Base-by-base conservation (phyloP, 2,329 filamentous ascomycete species). In the Aspergillus ruber region DNA sequence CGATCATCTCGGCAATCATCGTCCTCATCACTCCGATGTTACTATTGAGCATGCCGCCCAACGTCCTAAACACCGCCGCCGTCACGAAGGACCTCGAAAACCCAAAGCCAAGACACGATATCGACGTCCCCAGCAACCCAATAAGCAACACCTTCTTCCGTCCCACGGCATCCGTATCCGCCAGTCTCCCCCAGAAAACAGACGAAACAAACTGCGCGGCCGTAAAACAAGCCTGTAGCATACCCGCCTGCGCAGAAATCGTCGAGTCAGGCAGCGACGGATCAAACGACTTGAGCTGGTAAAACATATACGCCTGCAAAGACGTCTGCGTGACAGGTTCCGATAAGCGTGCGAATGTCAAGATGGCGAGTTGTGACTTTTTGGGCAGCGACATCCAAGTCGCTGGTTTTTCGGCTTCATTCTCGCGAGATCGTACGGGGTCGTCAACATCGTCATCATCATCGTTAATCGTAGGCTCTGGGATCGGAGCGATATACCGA, bases 301-400 rank as follows among this genome's bases (percentile, higher is more conserved):
- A 94, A 69, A 88, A 94, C 74, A 94, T 83, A 67, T 94, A 94
- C 1, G 86, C 80, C 67, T 86, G 79, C 7, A 90, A 67, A 10
- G 83, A 88, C 1, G 86, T 90, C 61, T 93, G 86, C 0, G 88
- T 86, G 32, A 95, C 72, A 3, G 89, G 89, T 63, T 95, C 90
- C 9, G 86, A 88, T 18, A 95, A 73, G 23, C 90, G 82, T 7
- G 88, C 85, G 40, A 94, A 71, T 0, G 85, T 89, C 43, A 95
- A 76, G 48, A 95, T 83, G 25, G 84, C 71, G 17, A 95, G 77
- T 67, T 95, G 89, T 41, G 81, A 76, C 66, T 90, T 94, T 49
- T 80, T 77, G 0, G 90, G 90, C 1, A 95, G 73, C 10, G 85
- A 82, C 36, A 72, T 72, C 88, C 87, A 93, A 50, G 82, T 79